Base-by-base conservation (phyloP, 2,329 filamentous ascomycete genomes). In the Stagonosporopsis chrysanthemi region DNA sequence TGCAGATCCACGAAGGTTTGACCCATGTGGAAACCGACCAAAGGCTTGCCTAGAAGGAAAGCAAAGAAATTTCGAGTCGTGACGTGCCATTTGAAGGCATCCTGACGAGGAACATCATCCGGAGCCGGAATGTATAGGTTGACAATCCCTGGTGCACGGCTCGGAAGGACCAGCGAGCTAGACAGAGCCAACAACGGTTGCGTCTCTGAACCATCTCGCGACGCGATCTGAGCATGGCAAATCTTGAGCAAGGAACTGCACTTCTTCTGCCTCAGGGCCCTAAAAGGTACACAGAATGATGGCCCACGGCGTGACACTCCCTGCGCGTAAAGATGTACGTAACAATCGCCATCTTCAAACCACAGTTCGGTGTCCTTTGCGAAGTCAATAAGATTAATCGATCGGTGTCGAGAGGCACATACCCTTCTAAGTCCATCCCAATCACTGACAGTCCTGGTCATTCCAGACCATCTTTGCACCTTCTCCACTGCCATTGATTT, bases 21-120 rank as follows among this genome's bases (percentile, higher is more conserved):
- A 1, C 90, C 89, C 17, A 95, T 81, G 50, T 85, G 82, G 33
- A 82, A 78, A 6, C 90, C 90, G 1, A 92, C 90, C 31, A 93
- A 71, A 0, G 90, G 85, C 58, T 84, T 84, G 3, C 84, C 80
- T 54, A 85, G 83, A 1, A 90, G 73, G 80, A 88, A 92, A 3
- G 90, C 90, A 56, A 93, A 88, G 65, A 92, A 85, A 68, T 94
- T 94, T 14, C 90, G 84, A 3, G 86, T 90, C 1, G 87, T 85
- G 5, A 91, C 70, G 65, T 91, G 88, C 72, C 89, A 89, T 35
- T 80, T 74, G 63, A 86, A 85, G 0, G 84, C 78, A 58, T 87
- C 82, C 4, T 82, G 79, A 62, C 82, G 81, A 44, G 83, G 81
- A 4, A 80, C 75, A 31, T 78, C 75, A 1, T 81, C 70, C 0